These are phyloP conservation scores for Colletotrichum salicis DNA, from an alignment of 2,329 filamentous ascomycete species.

Conservation along the genomic window DNA sequence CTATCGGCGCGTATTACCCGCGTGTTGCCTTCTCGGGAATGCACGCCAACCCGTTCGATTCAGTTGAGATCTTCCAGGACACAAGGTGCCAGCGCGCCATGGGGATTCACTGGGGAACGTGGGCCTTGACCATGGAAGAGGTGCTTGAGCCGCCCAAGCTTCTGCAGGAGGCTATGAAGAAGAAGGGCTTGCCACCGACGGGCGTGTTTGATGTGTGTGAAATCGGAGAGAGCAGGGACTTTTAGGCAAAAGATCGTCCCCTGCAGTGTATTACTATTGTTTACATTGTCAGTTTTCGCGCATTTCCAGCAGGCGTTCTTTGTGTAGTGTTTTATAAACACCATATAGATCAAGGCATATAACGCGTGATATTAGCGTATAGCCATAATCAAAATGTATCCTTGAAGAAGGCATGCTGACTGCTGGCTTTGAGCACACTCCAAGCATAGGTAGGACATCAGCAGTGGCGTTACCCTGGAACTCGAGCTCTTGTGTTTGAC, in stretches of 20 bases:
- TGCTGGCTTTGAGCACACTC: neutral
- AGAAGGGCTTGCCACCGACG: conserved; percentile 73
- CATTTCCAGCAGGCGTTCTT: conserved; percentile 1
- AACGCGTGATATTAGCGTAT: neutral
- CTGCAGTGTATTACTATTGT: neutral
- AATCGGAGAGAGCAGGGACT: conserved; percentile 85
- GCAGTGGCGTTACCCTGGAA: no score
- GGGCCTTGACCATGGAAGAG: conserved; percentile 87
- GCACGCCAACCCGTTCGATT: conserved; percentile 88
- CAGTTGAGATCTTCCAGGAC: conserved; percentile 89
- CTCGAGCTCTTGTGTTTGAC: no score
- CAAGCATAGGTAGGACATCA: no score
- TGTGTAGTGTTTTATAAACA: neutral
- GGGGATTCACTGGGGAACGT: conserved; percentile 93
- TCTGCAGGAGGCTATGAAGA: conserved; percentile 76
- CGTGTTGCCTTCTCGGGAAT: conserved; percentile 78
- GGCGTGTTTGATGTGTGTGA: conserved; percentile 85
- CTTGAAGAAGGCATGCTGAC: neutral
- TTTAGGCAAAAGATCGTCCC: conserved; percentile 52
- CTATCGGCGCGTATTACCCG: conserved; percentile 89
- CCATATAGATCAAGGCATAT: neutral
- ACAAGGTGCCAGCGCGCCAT: conserved; percentile 81
- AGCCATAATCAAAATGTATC: neutral
- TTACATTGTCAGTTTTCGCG: neutral
- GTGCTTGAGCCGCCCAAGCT: conserved; percentile 83